Evolutionary conservation across 495 filamentous ascomycete genomes (phyloP).

Genomic region (Podospora tetraspora): DNA sequence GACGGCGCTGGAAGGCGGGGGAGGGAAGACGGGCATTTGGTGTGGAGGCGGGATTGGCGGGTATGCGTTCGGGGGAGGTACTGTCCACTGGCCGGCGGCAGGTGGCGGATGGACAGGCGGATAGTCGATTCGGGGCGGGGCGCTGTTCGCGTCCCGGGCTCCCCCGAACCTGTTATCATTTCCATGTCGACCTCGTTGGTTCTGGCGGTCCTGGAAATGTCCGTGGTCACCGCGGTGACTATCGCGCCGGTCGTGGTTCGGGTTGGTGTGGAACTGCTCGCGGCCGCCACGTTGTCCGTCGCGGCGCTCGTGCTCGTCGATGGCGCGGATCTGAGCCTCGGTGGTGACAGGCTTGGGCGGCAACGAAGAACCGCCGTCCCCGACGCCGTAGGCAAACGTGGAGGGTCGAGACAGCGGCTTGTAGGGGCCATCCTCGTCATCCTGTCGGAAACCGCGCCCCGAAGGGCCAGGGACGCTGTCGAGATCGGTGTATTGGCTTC

Average conservation of each 20-base stretch:
- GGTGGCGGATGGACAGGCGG: neutral
- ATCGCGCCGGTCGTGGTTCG: neutral
- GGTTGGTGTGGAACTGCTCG: neutral
- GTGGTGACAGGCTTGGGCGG: conserved; percentile 25
- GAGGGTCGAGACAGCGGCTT: conserved; percentile 61
- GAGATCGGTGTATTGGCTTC: neutral
- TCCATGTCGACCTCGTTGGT: neutral
- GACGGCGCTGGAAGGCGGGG: conserved; percentile 9
- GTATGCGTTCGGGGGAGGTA: neutral
- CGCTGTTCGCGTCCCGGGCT: conserved; percentile 2
- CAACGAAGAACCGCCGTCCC: conserved; percentile 33
- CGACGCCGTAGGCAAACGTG: conserved; percentile 40
- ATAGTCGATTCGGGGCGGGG: neutral
- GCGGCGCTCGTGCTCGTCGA: neutral
- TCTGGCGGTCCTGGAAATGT: neutral
- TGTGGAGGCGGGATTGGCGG: neutral
- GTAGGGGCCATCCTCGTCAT: conserved; percentile 64
- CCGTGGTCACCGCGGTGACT: neutral
- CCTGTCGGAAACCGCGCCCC: conserved; percentile 35
- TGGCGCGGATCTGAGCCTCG: conserved; percentile 10
- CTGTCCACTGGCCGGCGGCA: neutral
- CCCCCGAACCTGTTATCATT: neutral
- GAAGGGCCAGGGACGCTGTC: neutral
- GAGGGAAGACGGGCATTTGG: neutral
- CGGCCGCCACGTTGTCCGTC: conserved; percentile 30